Evolutionary conservation across 345 rosid genomes (phyloP).

Genomic region (Hypericum perforatum): DNA sequence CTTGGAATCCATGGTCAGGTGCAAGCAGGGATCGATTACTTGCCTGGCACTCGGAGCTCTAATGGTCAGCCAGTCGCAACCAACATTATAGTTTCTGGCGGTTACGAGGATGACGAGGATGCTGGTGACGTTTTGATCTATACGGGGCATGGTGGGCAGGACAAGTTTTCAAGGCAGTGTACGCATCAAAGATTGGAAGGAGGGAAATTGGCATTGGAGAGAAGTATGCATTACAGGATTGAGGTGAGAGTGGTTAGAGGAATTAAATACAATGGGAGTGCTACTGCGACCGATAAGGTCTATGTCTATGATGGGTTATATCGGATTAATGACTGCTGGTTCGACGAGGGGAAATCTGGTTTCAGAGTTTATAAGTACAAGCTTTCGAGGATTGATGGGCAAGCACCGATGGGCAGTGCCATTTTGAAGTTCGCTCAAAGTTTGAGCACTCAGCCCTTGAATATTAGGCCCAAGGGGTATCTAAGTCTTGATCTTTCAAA

Average conservation of each 20-base stretch:
- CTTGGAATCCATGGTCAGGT: slow-evolving; percentile 73
- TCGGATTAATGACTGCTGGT: slow-evolving; percentile 74
- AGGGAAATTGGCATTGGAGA: slow-evolving; percentile 76
- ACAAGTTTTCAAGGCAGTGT: slow-evolving; percentile 47
- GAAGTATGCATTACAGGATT: slow-evolving; percentile 73
- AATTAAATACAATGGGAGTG: not conserved
- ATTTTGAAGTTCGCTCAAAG: slow-evolving; percentile 52
- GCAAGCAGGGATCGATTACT: slow-evolving; percentile 83
- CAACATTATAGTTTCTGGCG: slow-evolving; percentile 77
- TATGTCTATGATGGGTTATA: slow-evolving; percentile 82
- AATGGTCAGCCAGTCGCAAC: slow-evolving; percentile 82
- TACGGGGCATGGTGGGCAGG: slow-evolving; percentile 88
- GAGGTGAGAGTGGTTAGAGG: slow-evolving; percentile 10
- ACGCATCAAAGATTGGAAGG: slow-evolving; percentile 76
- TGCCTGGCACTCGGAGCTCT: slow-evolving; percentile 51
- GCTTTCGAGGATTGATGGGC: slow-evolving; percentile 69
- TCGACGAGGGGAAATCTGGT: slow-evolving; percentile 83
- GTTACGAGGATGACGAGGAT: slow-evolving; percentile 82
- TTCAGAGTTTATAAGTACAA: slow-evolving; percentile 75
- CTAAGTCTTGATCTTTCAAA: slow-evolving; percentile 63
- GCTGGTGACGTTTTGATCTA: slow-evolving; percentile 59
- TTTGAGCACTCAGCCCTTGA: slow-evolving; percentile 44
- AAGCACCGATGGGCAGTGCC: slow-evolving; percentile 73
- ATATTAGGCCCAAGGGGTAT: slow-evolving; percentile 62
- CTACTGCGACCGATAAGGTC: not conserved